A percentile compares a stretch with the other conserved stretches of the same genome.
phyloP scores from a whole-genome alignment of 176 grass and related monocot genomes.

The Leersia perrieri region DNA sequence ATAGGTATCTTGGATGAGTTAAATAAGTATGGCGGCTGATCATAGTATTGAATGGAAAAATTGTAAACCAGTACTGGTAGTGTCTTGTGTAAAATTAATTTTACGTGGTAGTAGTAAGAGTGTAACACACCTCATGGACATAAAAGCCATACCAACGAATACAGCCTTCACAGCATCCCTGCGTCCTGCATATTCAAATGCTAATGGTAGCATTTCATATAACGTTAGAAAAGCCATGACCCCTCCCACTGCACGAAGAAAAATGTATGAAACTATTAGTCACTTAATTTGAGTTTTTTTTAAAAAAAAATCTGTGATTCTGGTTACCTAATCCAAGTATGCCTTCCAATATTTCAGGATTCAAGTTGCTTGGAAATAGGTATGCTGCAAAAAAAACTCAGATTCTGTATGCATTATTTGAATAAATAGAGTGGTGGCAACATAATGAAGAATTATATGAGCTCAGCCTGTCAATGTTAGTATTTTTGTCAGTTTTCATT shows the following conservation, averaged over 20 bases:
- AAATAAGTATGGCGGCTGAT: neutral
- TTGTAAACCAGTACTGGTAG: neutral
- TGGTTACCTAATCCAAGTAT: constrained; percentile 94
- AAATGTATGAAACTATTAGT: constrained; percentile 12
- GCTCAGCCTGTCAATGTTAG: neutral
- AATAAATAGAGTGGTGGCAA: constrained; percentile 4
- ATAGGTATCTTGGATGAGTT: neutral
- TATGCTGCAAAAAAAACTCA: constrained; percentile 57
- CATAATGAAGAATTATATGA: neutral
- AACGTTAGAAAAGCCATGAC: constrained; percentile 94
- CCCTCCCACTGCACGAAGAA: constrained; percentile 67
- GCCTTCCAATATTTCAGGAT: constrained; percentile 95
- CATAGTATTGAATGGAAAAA: neutral
- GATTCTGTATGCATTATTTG: constrained; percentile 4
- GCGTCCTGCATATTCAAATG: constrained; percentile 91
- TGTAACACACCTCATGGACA: constrained; percentile 81
- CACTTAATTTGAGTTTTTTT: constrained; percentile 4
- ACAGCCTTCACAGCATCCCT: constrained; percentile 94
- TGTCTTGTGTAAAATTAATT: neutral
- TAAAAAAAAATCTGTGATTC: neutral
- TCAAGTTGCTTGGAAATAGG: constrained; percentile 76
- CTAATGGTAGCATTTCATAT: constrained; percentile 87
- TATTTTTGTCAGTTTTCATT: neutral
- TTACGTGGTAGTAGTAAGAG: neutral
- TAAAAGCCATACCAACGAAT: constrained; percentile 98